Evolutionary conservation across 768 basidiomycete species (phyloP), one percentile per base, ranked within the genome.

Genomic region (Tricholoma matsutake): DNA sequence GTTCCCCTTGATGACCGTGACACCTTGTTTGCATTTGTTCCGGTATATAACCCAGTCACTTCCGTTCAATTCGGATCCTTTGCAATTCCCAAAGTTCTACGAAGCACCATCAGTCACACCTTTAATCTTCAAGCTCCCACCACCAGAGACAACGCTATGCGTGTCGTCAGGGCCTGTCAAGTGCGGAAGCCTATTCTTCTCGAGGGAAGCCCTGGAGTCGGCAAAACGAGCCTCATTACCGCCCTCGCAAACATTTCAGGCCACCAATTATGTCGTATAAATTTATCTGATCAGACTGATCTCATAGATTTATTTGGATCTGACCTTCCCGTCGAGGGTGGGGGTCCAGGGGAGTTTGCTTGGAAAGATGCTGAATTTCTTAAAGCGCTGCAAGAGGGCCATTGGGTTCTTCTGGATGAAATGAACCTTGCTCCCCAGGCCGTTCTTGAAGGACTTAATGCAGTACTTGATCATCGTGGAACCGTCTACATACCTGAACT

Each of bases 391-490:
- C 94, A 97, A 70, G 83, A 91, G n/a, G 97, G 97, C 0, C 87
- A 93, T 61, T 99, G 97, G 97, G 96, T 98, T 5, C 84, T 99
- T 6, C 83, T 99, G 9, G 97, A 99, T 70, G 97, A 99, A 72
- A 98, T 99, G 97, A 99, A 99, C 70, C 82, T 99, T 39, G 96
- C 96, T 0, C 93, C 96, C 31, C 96, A 99, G 69, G 89, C 97
- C 0, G 89, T 99, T 4, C 84, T 99, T 1, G 97, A 99, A 76
- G 97, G 97, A 29, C 83, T 99, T 41, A 99, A 99, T 69, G 94
- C 97, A 1, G 86, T 96, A 9, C 77, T 99, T 31, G 97, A 99
- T 73, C 96, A 98, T 73, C 87, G 97, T 56, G 96, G 97, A 29
- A 86, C 89, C 1, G 94, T 97, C 25, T 98, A 88, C 73, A 89